Percentiles rank a stretch among this genome's conserved stretches.
These are phyloP conservation scores for Alternaria novae-zelandiae DNA, from an alignment of 2,329 filamentous ascomycete genomes.

Conservation along the genomic window DNA sequence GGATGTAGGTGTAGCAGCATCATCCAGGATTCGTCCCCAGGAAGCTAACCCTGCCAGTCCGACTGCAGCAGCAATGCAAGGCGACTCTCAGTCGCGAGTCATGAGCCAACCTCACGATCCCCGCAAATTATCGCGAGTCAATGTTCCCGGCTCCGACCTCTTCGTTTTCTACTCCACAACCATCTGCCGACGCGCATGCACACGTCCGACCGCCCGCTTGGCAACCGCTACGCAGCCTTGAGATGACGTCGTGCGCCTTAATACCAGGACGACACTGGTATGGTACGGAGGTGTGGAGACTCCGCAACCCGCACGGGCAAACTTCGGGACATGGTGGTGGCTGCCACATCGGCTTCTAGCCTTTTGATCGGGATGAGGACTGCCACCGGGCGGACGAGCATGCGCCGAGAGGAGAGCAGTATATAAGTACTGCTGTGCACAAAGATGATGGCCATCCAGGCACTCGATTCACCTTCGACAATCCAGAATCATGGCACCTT, in stretches of 20 bases:
- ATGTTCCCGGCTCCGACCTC: not conserved
- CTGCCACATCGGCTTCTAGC: slow-evolving; percentile 1
- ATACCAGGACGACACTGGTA: slow-evolving; percentile 19
- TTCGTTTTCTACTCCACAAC: slow-evolving; percentile 11
- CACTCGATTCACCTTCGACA: slow-evolving; percentile 9
- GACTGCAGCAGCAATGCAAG: not conserved
- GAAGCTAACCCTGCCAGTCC: not conserved
- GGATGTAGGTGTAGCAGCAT: not conserved
- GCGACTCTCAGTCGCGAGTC: not conserved
- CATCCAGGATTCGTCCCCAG: not conserved
- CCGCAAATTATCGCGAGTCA: slow-evolving; percentile 6
- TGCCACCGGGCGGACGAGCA: slow-evolving; percentile 6
- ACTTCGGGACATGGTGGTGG: slow-evolving; percentile 25
- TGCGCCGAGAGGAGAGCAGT: slow-evolving; percentile 8
- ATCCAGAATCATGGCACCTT: slow-evolving; percentile 33
- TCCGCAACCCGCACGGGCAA: slow-evolving; percentile 26
- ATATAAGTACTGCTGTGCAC: slow-evolving; percentile 24
- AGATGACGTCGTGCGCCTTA: slow-evolving; percentile 7
- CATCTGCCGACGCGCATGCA: slow-evolving; percentile 21
- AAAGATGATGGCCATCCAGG: not conserved
- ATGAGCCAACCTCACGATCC: slow-evolving; percentile 1
- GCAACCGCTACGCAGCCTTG: slow-evolving; percentile 20
- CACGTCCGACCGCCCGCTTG: slow-evolving; percentile 26
- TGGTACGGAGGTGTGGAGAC: slow-evolving; percentile 16
- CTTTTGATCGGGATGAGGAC: not conserved